Base-by-base conservation (phyloP, 331 rosid species). In the Quercus lobata region DNA sequence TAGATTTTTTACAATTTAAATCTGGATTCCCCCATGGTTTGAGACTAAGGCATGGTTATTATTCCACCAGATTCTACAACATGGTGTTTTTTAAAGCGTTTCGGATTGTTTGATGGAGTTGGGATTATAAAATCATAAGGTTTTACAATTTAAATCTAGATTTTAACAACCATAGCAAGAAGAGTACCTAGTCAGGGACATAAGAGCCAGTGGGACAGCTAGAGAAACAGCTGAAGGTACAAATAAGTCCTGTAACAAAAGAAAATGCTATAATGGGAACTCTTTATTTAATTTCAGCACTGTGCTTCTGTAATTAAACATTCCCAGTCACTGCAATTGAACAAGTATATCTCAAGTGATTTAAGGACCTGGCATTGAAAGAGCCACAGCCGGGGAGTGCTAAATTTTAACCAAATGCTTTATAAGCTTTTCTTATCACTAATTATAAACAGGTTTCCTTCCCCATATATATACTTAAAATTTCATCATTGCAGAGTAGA, bases 131-230 rank as follows among this genome's bases (percentile, higher is more conserved):
- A 49, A 1, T 49, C 54, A 3, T 49, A 1, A 2, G 17, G 16
- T 49, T 49, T 49, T 49, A 3, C 54, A 49, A 49, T 49, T 49
- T 49, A 49, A 49, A 49, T 49, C 54, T 49, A 49, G 0, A 12
- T 49, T 49, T 49, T 49, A 49, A 49, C 1, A 12, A 49, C 17
- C 54, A 49, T 49, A 49, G 69, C 18, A 73, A 74, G 78, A 79
- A 60, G 69, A 73, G 72, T 87, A 93, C 99, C 98, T 91, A 56
- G 94, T 91, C 54, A 91, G 86, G 52, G 98, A 95, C 90, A 95
- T 69, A 21, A 95, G 89, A 68, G 97, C 92, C 85, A 95, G 76
- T 9, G 99, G 99, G 53, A 95, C 96, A 73, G 88, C 90, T 54
- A 95, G 91, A 74, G 98, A 90, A 81, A 95, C 57, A 37, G 84